A percentile compares a stretch with the other conserved stretches of the same genome.
phyloP scores from a whole-genome alignment of 306 rosid genomes.

The Quercus wislizeni region DNA sequence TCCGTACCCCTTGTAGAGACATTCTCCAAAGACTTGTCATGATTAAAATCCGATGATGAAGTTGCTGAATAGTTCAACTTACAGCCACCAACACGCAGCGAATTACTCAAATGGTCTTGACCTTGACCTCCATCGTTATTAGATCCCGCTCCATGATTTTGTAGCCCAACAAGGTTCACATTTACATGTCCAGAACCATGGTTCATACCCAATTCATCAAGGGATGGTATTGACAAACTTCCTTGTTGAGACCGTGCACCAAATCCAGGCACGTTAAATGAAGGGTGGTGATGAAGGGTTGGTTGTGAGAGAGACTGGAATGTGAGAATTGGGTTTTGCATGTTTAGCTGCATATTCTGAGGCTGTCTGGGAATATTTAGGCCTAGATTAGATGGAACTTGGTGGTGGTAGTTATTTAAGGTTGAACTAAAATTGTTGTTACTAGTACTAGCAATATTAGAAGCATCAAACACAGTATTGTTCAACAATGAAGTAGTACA shows the following conservation, averaged over 20 bases:
- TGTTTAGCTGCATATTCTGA: conserved; percentile 33
- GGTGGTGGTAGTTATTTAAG: conserved; percentile 36
- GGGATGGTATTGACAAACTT: conserved; percentile 26
- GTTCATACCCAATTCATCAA: conserved; percentile 36
- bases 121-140: neutral
- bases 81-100: conserved; percentile 28
- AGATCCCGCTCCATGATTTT: neutral
- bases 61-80: conserved; percentile 38
- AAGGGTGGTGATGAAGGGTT: conserved; percentile 24
- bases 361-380: conserved; percentile 9
- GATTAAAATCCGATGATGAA: conserved; percentile 40
- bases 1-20: conserved; percentile 38
- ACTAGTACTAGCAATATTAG: conserved; percentile 4
- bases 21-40: conserved; percentile 40
- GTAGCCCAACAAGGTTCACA: conserved; percentile 16
- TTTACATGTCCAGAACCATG: conserved; percentile 21
- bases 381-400: conserved; percentile 33
- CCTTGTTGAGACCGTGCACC: conserved; percentile 23
- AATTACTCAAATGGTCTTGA: conserved; percentile 11
- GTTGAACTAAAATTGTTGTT: conserved; percentile 10
- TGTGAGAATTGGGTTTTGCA: conserved; percentile 46
- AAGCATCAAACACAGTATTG: conserved; percentile 36
- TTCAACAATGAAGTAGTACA: conserved; percentile 32
- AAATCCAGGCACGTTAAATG: conserved; percentile 19
- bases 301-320: conserved; percentile 31